These are phyloP conservation scores for Candida wancherniae DNA, from an alignment of 805 yeast genomes.

Conservation along the genomic window DNA sequence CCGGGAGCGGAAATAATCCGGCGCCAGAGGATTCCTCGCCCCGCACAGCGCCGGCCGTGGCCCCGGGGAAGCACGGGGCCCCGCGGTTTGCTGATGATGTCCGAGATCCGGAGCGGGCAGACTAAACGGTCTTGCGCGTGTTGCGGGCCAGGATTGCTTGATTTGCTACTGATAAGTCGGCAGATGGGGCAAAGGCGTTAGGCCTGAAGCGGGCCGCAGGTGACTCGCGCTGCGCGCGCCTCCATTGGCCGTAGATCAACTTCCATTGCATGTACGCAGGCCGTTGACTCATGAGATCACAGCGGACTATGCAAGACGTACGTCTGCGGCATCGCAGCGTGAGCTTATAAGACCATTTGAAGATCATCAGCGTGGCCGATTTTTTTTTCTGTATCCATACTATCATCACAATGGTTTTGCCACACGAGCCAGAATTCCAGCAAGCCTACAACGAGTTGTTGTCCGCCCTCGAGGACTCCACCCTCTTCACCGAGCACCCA, in stretches of 20 bases:
- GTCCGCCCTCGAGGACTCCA: slow-evolving; percentile 84
- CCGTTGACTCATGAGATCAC: slow-evolving; percentile 1
- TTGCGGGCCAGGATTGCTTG: slow-evolving; percentile 1
- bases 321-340: too few relatives aligned
- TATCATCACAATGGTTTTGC: slow-evolving; percentile 57
- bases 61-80: too few relatives aligned
- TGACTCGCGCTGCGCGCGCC: slow-evolving; percentile 2
- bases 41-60: too few relatives aligned
- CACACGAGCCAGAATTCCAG: slow-evolving; percentile 96
- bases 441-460: slow-evolving; percentile 96
- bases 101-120: too few relatives aligned
- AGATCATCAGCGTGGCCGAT: too few relatives aligned
- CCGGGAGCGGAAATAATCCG: too few relatives aligned
- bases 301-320: too few relatives aligned
- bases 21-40: too few relatives aligned
- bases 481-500: slow-evolving; percentile 84
- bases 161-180: slow-evolving; percentile 13
- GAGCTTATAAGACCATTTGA: too few relatives aligned
- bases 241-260: slow-evolving; percentile 16
- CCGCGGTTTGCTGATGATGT: too few relatives aligned
- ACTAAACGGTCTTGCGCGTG: too few relatives aligned
- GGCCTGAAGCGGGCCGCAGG: slow-evolving; percentile 13
- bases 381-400: neutral
- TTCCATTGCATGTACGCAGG: slow-evolving; percentile 1
- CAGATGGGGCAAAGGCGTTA: slow-evolving; percentile 7